Base-by-base conservation (phyloP, 169 alveolate genomes). In the Fabrea salina region DNA sequence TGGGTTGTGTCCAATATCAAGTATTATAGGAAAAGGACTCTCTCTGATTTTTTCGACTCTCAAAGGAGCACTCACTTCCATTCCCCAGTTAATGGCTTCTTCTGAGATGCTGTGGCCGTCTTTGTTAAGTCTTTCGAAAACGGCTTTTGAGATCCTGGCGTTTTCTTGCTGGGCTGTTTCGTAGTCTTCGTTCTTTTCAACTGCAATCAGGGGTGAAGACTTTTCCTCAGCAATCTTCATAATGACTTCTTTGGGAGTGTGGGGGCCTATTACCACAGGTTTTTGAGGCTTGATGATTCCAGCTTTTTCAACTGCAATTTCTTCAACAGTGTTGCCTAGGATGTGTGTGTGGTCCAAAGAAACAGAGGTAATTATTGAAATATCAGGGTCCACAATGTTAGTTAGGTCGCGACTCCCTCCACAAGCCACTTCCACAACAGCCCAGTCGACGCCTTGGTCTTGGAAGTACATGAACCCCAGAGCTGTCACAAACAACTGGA, bases 321-420 rank as follows among this genome's bases (percentile, higher is more conserved):
- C 74, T 33, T 83, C 92, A 19, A 95, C 64, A 0, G 97, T 91
- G 44, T 83, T 53, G 3, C 99, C 99, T 40, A 97, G 86, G 11
- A 90, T 58, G n/a, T 89, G 83, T 35, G 71, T 72, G 79, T 97
- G 99, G 53, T 97, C 99, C 76, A 82, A 87, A 19, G 97, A 98
- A 35, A 97, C 92, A n/a, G 97, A 90, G 0, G 98, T 89, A 39
- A 97, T 95, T 13, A 91, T 92, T 33, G 91, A 75, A 25, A 86
- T 32, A 49, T 88, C 82, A 41, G 98, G 95, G n/a, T 79, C 61
- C n/a, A 51, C 74, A 5, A 94, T 76, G 75, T 96, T 96, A 2
- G 99, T 96, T 7, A 94, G 83, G 87, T 95, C 98, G 13, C 81
- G 78, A 47, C 91, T 75, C 5, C 98, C 99, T 30, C 99, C 98